Base-by-base conservation (phyloP, 805 yeast species). In the Kluyveromyces siamensis region DNA sequence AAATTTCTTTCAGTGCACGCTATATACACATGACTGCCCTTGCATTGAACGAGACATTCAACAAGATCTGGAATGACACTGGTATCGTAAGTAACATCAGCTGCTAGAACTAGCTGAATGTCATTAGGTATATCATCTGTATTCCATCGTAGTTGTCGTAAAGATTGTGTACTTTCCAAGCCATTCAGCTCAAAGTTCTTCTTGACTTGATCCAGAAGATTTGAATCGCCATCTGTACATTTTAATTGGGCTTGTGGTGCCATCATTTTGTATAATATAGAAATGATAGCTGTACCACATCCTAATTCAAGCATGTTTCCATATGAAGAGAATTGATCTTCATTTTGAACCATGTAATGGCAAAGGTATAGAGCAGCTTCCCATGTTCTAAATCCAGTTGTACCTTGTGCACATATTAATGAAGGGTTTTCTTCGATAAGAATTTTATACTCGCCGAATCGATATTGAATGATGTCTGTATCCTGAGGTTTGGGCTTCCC, bases 361-460 rank as follows among this genome's bases (percentile, higher is more conserved):
- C 84, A 69, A 8, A 91, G 65, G 47, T 72, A 87, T 7, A 86
- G 55, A 0, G 96, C 84, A 2, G 96, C 97, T 60, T 88, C 96
- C 98, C 97, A 90, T 0, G 97, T 91, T 39, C 97, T 70, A 48
- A 80, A 67, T 0, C 97, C 97, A 0, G 97, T 91, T 1, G 95
- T 83, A 6, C 95, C 95, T n/a, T 68, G 61, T 1, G 87, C 87
- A 37, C 86, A 76, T 13, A 85, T 77, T 46, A 84, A 52, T 47
- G 74, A 70, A 0, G 90, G 91, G 0, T 79, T 72, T 57, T 85
- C 93, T 50, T 66, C 67, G 2, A 84, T 75, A 7, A 55, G 54
- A 1, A 75, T 59, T 1, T 48, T 46, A 37, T 49, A 44, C 18
- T 16, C 9, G 8, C 44, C 46, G 27, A 71, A 52, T n/a, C 50